Evolutionary conservation across 371 early-diverging fungal species (phyloP), one percentile per base, ranked within the genome.

Genomic region (Chytridiales sp.): DNA sequence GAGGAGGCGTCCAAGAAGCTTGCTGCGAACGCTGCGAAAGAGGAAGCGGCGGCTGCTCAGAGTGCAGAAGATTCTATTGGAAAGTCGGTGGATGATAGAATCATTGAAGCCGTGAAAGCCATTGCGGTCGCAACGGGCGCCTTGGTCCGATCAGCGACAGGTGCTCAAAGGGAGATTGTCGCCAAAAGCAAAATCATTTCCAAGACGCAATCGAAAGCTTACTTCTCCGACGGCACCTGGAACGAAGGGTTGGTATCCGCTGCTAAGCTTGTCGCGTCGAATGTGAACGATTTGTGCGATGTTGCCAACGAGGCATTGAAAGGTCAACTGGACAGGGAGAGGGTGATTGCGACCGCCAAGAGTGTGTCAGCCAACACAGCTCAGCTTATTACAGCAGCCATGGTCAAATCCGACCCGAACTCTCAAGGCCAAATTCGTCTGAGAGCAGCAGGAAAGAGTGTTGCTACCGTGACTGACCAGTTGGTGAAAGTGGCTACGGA

Each of bases 151-250:
- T 70, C 77, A 1, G 83, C 82, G 1, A 80, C 83, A 1, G 59
- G 54, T 4, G 73, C 70, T 0, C 82, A 83, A 56, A 68, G 80
- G 27, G 83, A 81, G 32, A 56, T 80, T 41, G 62, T 73, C 4
- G 62, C 82, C 19, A 32, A 21, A 9, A n/a, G 52, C 32, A 26
- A 52, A 38, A n/a, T 22, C 48, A 8, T 49, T 13, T 47, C 30
- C 4, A 58, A 55, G 5, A 48, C 39, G 2, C 58, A 60, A 36
- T 58, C 53, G 30, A 57, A 64, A 38, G 51, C 32, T 62, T 82
- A 79, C 64, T 76, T 69, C 46, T 62, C 65, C 17, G 82, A 83
- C 56, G 83, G 83, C 6, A 80, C 82, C 3, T 83, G 82, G 82
- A 69, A 59, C 49, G 78, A 83, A 13, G 83, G 83, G 17, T 59